Evolutionary conservation across 2,329 filamentous ascomycete species (phyloP), one percentile per base, ranked within the genome.

Genomic region (Microdochium trichocladiopsis): DNA sequence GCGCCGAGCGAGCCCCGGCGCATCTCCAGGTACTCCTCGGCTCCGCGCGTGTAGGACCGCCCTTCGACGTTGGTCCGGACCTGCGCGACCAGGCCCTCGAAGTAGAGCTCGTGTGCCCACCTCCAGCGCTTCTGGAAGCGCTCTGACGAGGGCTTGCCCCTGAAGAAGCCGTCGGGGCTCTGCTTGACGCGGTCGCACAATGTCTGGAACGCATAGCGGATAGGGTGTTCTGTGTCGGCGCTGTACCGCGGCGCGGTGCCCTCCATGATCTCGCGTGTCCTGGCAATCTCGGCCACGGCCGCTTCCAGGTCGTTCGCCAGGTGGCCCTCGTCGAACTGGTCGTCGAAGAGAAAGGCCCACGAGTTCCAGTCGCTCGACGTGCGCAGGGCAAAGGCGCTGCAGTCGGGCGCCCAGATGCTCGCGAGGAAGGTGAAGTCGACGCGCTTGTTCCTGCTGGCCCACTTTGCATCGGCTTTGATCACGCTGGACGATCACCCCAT

Each of bases 271-370:
- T 58, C 53, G 11, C 59, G 48, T 14, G 57, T 60, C 23, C 54
- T 48, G 14, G 59, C 50, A 23, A 63, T 60, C 47, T 60, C 58
- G 5, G 54, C 49, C 10, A 60, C 55, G 1, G 65, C 62, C 14
- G 52, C 52, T 4, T 52, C 48, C 2, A 55, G 55, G 45, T 66
- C 57, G 18, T 58, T 52, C 36, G 56, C 61, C 21, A 66, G 54
- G n/a, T 55, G 53, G 2, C 65, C 65, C 48, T 66, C 64, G 48
- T 67, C 64, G 25, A 66, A 65, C 33, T 56, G 28, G 28, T 31
- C 28, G 14, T 31, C 28, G 14, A 31, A 31, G 28, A 31, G 28
- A 14, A 31, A 31, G 28, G 28, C 28, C 28, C 28, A 31, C 28
- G 28, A 31, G 28, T 31, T 31, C 28, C 28, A 31, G 28, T 31